Base-by-base conservation (phyloP, 768 basidiomycete genomes). In the Boletus vermiculosoides region DNA sequence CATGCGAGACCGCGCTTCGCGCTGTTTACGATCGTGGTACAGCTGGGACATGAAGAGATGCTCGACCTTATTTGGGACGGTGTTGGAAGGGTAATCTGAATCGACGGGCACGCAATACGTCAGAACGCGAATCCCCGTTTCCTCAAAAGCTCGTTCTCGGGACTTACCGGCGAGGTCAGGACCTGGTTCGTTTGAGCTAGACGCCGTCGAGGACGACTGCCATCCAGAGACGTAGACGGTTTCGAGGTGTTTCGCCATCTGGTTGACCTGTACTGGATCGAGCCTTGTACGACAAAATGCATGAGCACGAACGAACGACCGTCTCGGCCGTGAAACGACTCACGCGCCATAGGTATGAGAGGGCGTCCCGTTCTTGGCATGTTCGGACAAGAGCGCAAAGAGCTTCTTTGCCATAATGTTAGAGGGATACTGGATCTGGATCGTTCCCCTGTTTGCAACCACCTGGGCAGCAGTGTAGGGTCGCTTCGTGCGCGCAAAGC, bases 211-310 rank as follows among this genome's bases (percentile, higher is more conserved):
- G 20, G 92, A 94, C 18, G 88, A 93, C 67, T 92, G 91, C 91
- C 90, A 93, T 5, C 97, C 97, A 9, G 97, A 99, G 55, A 99
- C 92, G 70, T 99, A 99, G 64, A 99, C 91, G 3, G 96, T 98
- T 76, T 98, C 97, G 64, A 98, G 88, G 73, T 98, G 92, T 71
- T 91, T 92, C 25, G 96, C 95, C 97, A 99, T 99, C 75, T 99
- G 97, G 0, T 95, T 98, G 48, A 98, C 83, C 74, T 99, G 97
- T 7, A 99, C 94, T 0, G 95, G 92, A 72, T 99, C 97, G 62
- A 99, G 87, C 22, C 96, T 40, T 98, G 64, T n/a, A 15, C 13
- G 13, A 52, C 6, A 28, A 25, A 2, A n/a, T 51, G 16, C 31
- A 53, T 37, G 46, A 39, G 49, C 44, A 89, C 25, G 8, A 16